phyloP scores from a whole-genome alignment of 1,139 yeast species.

The Candida neerlandica region DNA sequence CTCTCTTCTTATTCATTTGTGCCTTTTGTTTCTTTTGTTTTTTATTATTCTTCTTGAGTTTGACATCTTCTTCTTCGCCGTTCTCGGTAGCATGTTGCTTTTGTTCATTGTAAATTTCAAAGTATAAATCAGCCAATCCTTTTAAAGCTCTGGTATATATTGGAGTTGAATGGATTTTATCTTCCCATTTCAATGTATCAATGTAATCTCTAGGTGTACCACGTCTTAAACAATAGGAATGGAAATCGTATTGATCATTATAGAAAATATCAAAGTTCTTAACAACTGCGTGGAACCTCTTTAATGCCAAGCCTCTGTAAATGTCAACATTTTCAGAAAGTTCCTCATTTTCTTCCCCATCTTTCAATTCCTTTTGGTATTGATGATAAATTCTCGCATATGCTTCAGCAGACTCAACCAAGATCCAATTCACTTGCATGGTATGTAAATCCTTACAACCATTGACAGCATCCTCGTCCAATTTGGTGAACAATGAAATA shows the following conservation, averaged over 20 bases:
- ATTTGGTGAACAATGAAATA: slow-evolving; percentile 80
- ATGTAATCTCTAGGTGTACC: slow-evolving; percentile 88
- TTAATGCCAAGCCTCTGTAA: slow-evolving; percentile 72
- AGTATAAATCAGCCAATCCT: slow-evolving; percentile 65
- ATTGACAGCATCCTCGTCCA: slow-evolving; percentile 70
- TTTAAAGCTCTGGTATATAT: slow-evolving; percentile 68
- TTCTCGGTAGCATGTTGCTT: slow-evolving; percentile 10
- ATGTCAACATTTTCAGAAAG: slow-evolving; percentile 40
- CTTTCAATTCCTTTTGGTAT: slow-evolving; percentile 20
- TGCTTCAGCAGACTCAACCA: slow-evolving; percentile 84
- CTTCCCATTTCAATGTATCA: slow-evolving; percentile 81
- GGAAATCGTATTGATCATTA: slow-evolving; percentile 93
- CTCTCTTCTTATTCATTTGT: slow-evolving; percentile 39
- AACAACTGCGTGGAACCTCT: slow-evolving; percentile 70
- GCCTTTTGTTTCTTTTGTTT: slow-evolving; percentile 39
- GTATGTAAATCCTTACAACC: slow-evolving; percentile 86
- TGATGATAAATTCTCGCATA: slow-evolving; percentile 46
- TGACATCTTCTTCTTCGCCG: slow-evolving; percentile 24
- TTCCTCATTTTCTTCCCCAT: slow-evolving; percentile 25
- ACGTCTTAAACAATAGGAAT: slow-evolving; percentile 84
- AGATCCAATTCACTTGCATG: slow-evolving; percentile 92
- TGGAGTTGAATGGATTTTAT: slow-evolving; percentile 67
- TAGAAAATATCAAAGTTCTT: slow-evolving; percentile 70
- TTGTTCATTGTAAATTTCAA: slow-evolving; percentile 43
- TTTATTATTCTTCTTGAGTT: slow-evolving; percentile 28